phyloP scores from a whole-genome alignment of 768 basidiomycete genomes.

The Rubroboletus pulcherrimus region DNA sequence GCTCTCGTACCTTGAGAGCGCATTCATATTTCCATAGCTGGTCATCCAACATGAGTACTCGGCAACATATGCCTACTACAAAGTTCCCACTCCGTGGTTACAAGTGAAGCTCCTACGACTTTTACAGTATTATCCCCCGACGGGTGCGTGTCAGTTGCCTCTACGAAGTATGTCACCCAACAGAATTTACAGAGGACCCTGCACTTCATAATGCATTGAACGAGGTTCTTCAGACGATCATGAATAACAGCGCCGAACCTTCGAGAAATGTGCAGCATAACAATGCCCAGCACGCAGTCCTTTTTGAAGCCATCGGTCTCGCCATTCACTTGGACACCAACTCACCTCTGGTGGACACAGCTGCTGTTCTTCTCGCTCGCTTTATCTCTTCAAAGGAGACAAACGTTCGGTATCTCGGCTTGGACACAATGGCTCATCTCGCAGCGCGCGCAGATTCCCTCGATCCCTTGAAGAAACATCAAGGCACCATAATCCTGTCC shows the following conservation, averaged over 20 bases:
- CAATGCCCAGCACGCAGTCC: conserved; percentile 96
- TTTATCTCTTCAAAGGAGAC: conserved; percentile 99
- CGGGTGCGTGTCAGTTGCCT: conserved; percentile 52
- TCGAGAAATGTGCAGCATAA: conserved; percentile 96
- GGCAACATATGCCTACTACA: conserved; percentile 92
- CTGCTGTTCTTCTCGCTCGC: conserved; percentile 86
- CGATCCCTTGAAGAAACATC: conserved; percentile 91
- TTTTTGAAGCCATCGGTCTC: conserved; percentile 96
- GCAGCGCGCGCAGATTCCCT: conserved; percentile 91
- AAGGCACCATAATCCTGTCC: conserved; percentile 90
- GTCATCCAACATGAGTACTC: conserved; percentile 88
- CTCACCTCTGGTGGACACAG: conserved; percentile 82
- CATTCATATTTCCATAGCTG: conserved; percentile 47
- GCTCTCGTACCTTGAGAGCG: not conserved
- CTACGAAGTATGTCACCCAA: conserved; percentile 4
- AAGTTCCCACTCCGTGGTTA: conserved; percentile 95
- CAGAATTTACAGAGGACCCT: conserved; percentile 64
- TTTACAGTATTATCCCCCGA: conserved; percentile 93
- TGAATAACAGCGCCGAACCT: conserved; percentile 88
- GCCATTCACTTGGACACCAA: conserved; percentile 94
- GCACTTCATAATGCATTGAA: conserved; percentile 73
- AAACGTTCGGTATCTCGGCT: conserved; percentile 94
- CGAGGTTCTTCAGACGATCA: conserved; percentile 82
- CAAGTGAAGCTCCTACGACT: conserved; percentile 93
- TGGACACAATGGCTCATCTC: conserved; percentile 98